Base-by-base conservation (phyloP, 164 flowering plant genomes). In the Nymphaea colorata region DNA sequence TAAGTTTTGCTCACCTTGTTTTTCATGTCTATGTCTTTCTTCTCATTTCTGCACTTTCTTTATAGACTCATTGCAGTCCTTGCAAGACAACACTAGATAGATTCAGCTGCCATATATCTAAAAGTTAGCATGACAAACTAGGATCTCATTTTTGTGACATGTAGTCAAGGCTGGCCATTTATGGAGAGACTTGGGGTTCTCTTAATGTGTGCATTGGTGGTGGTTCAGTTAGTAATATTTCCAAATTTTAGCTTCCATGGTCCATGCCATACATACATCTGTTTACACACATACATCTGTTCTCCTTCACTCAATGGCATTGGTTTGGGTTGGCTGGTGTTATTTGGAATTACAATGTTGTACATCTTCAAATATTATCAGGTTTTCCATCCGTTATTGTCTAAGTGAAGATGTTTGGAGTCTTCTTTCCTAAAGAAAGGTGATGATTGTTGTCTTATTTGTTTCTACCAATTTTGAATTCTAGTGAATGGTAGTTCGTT, bases 291-390 rank as follows among this genome's bases (percentile, higher is more conserved):
- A 82, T 51, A 25, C 36, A 84, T 87, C 43, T 74, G 79, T 79
- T 90, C 86, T 81, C 88, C 93, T 66, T 77, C 83, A 53, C 84
- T 90, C 65, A 74, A 73, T 15, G 93, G 96, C 69, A 85, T 87
- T 62, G 93, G 96, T 65, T 87, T 90, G 96, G 87, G 96, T 64
- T 90, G 93, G 91, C 93, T 41, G 96, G 91, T 62, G 80, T 87
- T 41, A 86, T 87, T 64, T 90, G 96, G 93, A 41, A 86, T 59
- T 90, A 90, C 65, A 86, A 89, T 76, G 41, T 80, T 90, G 88
- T 71, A 25, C 85, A 14, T 91, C 96, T 8, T 76, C 88, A 43
- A 91, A 90, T 69, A 72, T 86, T 41, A 88, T 90, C 69, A 90
- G 88, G 76, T 90, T 90, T 73, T 59, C 61, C 7, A 82, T 90